A percentile compares a stretch with the other conserved stretches of the same genome.
phyloP scores from a whole-genome alignment of 225 moss, liverwort and hornwort genomes.

The Bryum argenteum region DNA sequence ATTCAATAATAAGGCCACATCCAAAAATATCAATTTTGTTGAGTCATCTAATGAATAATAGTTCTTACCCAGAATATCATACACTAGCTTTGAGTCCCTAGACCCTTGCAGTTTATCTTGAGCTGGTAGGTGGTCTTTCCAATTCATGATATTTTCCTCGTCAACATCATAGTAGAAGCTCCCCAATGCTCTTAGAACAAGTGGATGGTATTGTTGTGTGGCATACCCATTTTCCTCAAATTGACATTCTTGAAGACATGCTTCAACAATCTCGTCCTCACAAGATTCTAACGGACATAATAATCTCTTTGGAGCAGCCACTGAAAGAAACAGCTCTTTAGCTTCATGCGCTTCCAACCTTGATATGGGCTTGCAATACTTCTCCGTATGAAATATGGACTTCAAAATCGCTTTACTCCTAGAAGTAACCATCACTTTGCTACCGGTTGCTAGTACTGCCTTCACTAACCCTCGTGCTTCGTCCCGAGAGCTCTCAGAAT shows the following conservation, averaged over 20 bases:
- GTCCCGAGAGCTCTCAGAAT: constrained; percentile 11
- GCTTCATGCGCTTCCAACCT: not conserved
- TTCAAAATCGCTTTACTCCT: not conserved
- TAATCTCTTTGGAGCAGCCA: not conserved
- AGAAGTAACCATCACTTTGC: constrained; percentile 14
- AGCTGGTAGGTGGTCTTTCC: not conserved
- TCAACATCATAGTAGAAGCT: not conserved
- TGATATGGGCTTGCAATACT: not conserved
- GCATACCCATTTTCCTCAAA: not conserved
- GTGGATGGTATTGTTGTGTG: not conserved
- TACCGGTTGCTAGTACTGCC: not conserved
- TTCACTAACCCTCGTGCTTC: constrained; percentile 9
- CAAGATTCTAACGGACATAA: not conserved
- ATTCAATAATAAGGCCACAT: not conserved
- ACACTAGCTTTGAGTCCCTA: not conserved
- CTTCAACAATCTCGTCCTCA: not conserved
- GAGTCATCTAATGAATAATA: not conserved
- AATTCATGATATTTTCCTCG: not conserved
- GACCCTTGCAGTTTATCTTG: not conserved
- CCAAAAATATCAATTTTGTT: not conserved
- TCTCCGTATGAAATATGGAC: not conserved
- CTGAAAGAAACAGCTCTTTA: not conserved
- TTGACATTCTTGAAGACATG: not conserved
- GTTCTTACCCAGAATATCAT: not conserved
- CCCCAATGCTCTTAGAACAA: not conserved